Evolutionary conservation across 345 rosid species (phyloP), one percentile per base, ranked within the genome.

Genomic region (Adansonia digitata): DNA sequence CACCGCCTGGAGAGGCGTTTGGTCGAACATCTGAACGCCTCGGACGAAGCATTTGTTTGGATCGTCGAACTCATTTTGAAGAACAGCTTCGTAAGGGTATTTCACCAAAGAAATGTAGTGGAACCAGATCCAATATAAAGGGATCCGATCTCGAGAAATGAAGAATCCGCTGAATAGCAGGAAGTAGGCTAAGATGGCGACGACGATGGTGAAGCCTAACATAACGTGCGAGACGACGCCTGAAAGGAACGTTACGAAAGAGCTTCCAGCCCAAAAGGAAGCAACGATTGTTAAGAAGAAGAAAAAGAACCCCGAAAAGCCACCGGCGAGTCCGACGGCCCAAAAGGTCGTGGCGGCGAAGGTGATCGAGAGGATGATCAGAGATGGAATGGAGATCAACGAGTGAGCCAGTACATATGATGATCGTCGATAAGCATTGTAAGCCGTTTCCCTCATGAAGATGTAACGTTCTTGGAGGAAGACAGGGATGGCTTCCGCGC

Each of bases 381-480:
- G 75, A 14, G 98, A 77, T 5, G 98, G 97, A 71, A 94, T 65
- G 14, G 91, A 81, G 79, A 92, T 83, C 11, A 92, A 72, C 8
- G 97, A 83, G 62, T 92, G 97, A 5, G 98, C 87, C 48, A 94
- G 90, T 66, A 94, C 97, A 76, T 94, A 94, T 2, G 98, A 94
- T 0, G 94, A 94, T 9, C 98, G 81, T 0, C 98, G 82, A 65
- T 94, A 94, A 5, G 98, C 98, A 73, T 94, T 94, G 82, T 92
- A 87, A 26, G 98, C 97, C 0, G 98, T 94, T 82, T 94, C 98
- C 63, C 98, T 82, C 97, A 94, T 89, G 92, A 92, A 94, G 63
- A 94, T 92, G 86, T 94, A 91, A 2, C 98, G 82, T 73, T 94
- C 98, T 75, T 91, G 97, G 39, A 94, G 90, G 77, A 94, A 94